These are phyloP conservation scores for Fusarium praegraminearum DNA, from an alignment of 2,329 filamentous ascomycete genomes.

Conservation along the genomic window DNA sequence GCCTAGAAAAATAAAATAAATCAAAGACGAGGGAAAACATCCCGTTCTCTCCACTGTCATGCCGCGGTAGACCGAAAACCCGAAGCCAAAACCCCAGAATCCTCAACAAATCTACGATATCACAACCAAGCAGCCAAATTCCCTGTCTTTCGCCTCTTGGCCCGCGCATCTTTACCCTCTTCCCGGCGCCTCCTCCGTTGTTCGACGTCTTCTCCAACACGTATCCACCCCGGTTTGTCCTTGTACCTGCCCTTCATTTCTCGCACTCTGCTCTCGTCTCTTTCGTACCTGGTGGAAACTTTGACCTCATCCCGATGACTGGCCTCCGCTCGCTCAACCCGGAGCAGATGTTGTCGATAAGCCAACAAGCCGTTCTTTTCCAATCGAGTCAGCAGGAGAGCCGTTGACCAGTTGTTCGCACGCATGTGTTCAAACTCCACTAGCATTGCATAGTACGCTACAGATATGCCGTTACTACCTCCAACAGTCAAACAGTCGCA, in stretches of 20 bases:
- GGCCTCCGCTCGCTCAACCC: slow-evolving; percentile 8
- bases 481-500: neutral
- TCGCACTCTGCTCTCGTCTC: slow-evolving; percentile 6
- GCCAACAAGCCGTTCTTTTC: slow-evolving; percentile 3
- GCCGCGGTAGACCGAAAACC: slow-evolving; percentile 29
- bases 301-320: slow-evolving; percentile 12
- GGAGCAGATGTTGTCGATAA: slow-evolving; percentile 1
- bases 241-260: neutral
- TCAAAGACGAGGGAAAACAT: neutral
- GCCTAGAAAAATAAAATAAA: neutral
- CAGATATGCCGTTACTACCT: neutral
- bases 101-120: slow-evolving; percentile 43
- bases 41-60: slow-evolving; percentile 21
- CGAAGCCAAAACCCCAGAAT: slow-evolving; percentile 30
- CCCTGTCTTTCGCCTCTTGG: slow-evolving; percentile 41
- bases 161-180: slow-evolving; percentile 41
- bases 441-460: neutral
- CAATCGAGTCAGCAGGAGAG: neutral
- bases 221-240: slow-evolving; percentile 12
- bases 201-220: slow-evolving; percentile 30
- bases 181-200: slow-evolving; percentile 39
- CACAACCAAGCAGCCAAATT: slow-evolving; percentile 7
- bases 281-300: slow-evolving; percentile 33
- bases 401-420: neutral
- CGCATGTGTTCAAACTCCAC: neutral